A percentile compares a stretch with the other conserved stretches of the same genome.
Evolutionary conservation across 495 filamentous ascomycete species (phyloP).

Genomic region (Trichoderma erinaceum): DNA sequence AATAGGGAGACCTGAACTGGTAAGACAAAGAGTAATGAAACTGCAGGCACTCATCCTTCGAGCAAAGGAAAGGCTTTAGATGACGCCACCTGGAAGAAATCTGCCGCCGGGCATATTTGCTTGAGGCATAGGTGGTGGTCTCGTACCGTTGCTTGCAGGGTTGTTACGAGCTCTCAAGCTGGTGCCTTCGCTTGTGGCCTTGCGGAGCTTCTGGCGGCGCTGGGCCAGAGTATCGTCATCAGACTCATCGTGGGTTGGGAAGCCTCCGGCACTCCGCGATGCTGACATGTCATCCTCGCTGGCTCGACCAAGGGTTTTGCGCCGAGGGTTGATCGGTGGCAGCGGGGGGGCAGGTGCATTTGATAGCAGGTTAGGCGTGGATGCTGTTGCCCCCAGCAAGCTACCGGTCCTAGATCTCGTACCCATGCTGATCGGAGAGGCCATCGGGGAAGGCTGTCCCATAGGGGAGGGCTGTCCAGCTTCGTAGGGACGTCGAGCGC

Average conservation of each 20-base stretch:
- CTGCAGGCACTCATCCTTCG: not conserved
- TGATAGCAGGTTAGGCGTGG: slow-evolving; percentile 19
- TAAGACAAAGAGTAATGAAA: slow-evolving; percentile 21
- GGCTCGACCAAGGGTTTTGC: slow-evolving; percentile 25
- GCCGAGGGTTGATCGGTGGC: slow-evolving; percentile 65
- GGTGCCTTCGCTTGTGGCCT: slow-evolving; percentile 44
- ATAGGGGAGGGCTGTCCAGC: slow-evolving; percentile 23
- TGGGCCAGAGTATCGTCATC: slow-evolving; percentile 38
- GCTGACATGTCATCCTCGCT: slow-evolving; percentile 21
- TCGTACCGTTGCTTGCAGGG: slow-evolving; percentile 34
- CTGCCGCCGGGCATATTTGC: slow-evolving; percentile 28
- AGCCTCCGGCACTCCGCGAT: slow-evolving; percentile 20
- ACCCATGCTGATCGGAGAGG: slow-evolving; percentile 1
- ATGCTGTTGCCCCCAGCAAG: slow-evolving; percentile 1
- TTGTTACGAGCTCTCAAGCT: slow-evolving; percentile 33
- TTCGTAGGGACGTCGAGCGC: slow-evolving; percentile 6
- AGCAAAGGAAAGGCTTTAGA: slow-evolving; percentile 30
- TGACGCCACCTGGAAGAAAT: slow-evolving; percentile 41
- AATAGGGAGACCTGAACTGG: slow-evolving; percentile 16
- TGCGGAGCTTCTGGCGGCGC: slow-evolving; percentile 46
- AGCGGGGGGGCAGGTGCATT: slow-evolving; percentile 40
- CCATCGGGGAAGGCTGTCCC: slow-evolving; percentile 22
- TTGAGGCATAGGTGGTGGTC: slow-evolving; percentile 27
- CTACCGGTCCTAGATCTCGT: slow-evolving; percentile 27
- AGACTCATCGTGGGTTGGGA: slow-evolving; percentile 16